phyloP scores from a whole-genome alignment of 805 yeast genomes.

The Jamesozyma rosinii region DNA sequence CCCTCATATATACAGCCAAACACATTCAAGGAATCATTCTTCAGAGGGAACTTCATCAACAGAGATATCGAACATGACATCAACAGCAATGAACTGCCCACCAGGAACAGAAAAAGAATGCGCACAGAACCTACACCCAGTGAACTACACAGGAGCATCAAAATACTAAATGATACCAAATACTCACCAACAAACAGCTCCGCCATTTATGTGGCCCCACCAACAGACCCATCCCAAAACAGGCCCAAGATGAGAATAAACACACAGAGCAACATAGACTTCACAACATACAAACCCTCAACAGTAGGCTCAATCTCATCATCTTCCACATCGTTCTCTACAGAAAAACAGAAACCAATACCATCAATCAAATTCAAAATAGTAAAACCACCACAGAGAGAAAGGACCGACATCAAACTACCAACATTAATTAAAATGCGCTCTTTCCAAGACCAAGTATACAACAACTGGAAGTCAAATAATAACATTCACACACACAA shows the following conservation, averaged over 20 bases:
- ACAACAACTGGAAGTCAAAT: conserved; percentile 17
- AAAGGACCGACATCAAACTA: not conserved
- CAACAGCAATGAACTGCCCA: no score
- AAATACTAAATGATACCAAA: no score
- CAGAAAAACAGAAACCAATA: no score
- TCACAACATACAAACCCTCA: not conserved
- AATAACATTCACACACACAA: not conserved
- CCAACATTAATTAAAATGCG: not conserved
- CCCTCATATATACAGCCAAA: not conserved
- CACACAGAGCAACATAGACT: not conserved
- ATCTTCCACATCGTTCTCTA: no score
- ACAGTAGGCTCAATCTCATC: not conserved
- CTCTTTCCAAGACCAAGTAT: conserved; percentile 29
- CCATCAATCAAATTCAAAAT: conserved; percentile 5
- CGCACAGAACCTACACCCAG: no score
- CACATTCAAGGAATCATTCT: not conserved
- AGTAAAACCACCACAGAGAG: conserved; percentile 6
- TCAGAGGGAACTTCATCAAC: not conserved
- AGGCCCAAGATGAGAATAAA: not conserved
- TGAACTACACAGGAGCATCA: no score
- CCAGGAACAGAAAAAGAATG: no score
- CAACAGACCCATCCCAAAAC: not conserved
- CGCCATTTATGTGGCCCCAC: no score
- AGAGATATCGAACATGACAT: conserved; percentile 9
- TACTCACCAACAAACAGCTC: no score